Evolutionary conservation across 1,284 basidiomycete species (phyloP).

Genomic region (Apiotrichum siamense): DNA sequence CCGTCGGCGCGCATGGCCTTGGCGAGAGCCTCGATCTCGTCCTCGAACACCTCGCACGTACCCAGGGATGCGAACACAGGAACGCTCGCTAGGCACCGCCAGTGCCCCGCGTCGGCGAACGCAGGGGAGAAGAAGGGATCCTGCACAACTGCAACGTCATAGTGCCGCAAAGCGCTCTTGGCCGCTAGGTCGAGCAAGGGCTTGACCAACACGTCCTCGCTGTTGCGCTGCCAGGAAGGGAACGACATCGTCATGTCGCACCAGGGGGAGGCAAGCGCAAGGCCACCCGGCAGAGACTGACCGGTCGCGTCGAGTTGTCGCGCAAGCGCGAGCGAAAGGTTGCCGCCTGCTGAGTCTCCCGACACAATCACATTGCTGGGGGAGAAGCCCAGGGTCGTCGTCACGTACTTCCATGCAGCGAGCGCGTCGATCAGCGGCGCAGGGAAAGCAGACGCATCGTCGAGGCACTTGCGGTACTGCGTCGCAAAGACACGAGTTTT

Average conservation of each 20-base stretch:
- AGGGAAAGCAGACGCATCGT: conserved; percentile 50
- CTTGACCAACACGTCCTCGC: conserved; percentile 12
- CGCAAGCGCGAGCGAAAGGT: conserved; percentile 53
- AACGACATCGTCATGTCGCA: conserved; percentile 48
- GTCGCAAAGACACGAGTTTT: conserved; percentile 13
- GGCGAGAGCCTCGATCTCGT: conserved; percentile 27
- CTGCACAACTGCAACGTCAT: conserved; percentile 1
- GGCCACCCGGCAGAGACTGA: conserved; percentile 48
- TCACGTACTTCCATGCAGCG: conserved; percentile 57
- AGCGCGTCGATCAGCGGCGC: conserved; percentile 57
- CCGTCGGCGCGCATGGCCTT: conserved; percentile 30
- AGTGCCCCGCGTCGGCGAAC: conserved; percentile 4
- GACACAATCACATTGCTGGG: conserved; percentile 56
- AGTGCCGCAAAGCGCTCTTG: conserved; percentile 16
- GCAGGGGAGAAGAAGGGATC: conserved; percentile 23
- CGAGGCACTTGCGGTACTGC: conserved; percentile 23
- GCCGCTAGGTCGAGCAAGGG: conserved; percentile 6
- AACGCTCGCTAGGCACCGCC: conserved; percentile 11
- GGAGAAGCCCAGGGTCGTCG: conserved; percentile 47
- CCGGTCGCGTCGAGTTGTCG: conserved; percentile 22
- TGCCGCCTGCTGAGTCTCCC: conserved; percentile 63
- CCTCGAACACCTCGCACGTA: conserved; percentile 32
- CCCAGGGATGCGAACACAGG: conserved; percentile 35
- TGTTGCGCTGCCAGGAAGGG: conserved; percentile 7
- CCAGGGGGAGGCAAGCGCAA: conserved; percentile 57